Conservation (phyloP, 192 early-diverging fungal genomes). For the Radiomyces spectabilis region DNA sequence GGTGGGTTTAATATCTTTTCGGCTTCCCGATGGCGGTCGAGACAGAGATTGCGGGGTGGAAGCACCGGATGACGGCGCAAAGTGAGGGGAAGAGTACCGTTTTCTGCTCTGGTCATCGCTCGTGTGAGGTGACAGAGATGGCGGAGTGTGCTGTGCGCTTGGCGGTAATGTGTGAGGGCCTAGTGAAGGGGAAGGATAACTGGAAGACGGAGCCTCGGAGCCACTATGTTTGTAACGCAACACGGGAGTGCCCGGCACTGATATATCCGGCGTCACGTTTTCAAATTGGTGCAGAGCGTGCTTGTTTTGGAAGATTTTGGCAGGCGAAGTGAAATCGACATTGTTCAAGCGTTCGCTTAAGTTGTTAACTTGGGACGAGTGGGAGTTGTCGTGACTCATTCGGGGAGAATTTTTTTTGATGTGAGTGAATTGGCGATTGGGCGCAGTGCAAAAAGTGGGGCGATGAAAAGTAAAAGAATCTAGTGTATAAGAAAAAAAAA, state of each 20-base stretch:
- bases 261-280: constrained; percentile 22
- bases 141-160: constrained; percentile 20
- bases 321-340: constrained; percentile 24
- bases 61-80: background rate
- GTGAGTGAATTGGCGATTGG: too few species aligned
- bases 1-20: background rate
- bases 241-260: constrained; percentile 22
- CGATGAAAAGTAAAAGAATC: too few species aligned
- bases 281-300: constrained; percentile 20
- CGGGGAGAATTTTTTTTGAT: too few species aligned
- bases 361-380: constrained; percentile 1
- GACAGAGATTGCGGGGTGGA: background rate
- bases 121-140: constrained; percentile 22
- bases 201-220: background rate
- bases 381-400: too few species aligned
- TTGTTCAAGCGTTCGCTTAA: constrained; percentile 9
- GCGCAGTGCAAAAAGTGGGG: too few species aligned
- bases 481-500: too few species aligned
- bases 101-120: constrained; percentile 12
- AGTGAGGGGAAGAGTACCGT: background rate
- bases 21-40: background rate
- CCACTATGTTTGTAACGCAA: background rate
- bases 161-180: too few species aligned
- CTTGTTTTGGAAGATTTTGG: constrained; percentile 20
- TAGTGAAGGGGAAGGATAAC: constrained; percentile 3